Evolutionary conservation across 345 rosid species (phyloP).

Genomic region (Streptanthus diversifolius): DNA sequence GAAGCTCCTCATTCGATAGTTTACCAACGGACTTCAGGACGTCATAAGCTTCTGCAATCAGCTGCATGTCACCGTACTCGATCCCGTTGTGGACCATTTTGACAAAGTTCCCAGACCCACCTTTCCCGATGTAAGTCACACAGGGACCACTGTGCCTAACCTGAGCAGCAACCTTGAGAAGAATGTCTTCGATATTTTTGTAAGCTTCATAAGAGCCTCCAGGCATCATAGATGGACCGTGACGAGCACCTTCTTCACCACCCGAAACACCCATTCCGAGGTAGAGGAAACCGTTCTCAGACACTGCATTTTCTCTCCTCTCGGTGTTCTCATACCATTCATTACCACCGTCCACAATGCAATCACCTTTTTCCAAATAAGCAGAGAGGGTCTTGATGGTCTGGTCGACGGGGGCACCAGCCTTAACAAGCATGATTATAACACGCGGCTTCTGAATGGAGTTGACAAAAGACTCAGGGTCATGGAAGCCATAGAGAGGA

Average conservation of each 20-base stretch:
- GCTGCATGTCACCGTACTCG: slow-evolving; percentile 96
- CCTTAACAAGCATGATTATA: slow-evolving; percentile 92
- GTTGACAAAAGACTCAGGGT: slow-evolving; percentile 71
- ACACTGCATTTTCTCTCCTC: slow-evolving; percentile 72
- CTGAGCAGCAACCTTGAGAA: slow-evolving; percentile 92
- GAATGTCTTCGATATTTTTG: slow-evolving; percentile 82
- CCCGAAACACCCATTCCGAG: slow-evolving; percentile 99
- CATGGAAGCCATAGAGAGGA: slow-evolving; percentile 78
- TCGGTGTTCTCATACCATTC: slow-evolving; percentile 98
- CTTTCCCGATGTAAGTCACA: slow-evolving; percentile 82
- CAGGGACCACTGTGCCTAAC: slow-evolving; percentile 93
- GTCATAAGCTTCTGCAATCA: slow-evolving; percentile 90
- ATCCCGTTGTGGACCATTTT: slow-evolving; percentile 97
- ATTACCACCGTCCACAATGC: slow-evolving; percentile 94
- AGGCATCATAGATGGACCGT: slow-evolving; percentile 95
- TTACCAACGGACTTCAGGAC: slow-evolving; percentile 86
- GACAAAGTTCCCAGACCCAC: slow-evolving; percentile 94
- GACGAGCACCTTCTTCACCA: slow-evolving; percentile 95
- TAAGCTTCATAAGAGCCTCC: slow-evolving; percentile 90
- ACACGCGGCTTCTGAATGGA: slow-evolving; percentile 91
- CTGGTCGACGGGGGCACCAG: slow-evolving; percentile 89
- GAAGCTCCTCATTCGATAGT: slow-evolving; percentile 77
- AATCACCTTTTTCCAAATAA: slow-evolving; percentile 87
- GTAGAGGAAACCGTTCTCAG: slow-evolving; percentile 72
- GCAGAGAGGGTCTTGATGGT: slow-evolving; percentile 84